Percentiles rank a stretch among this genome's conserved stretches.
phyloP scores from a whole-genome alignment of 768 basidiomycete species.

The Lepiota venenata region DNA sequence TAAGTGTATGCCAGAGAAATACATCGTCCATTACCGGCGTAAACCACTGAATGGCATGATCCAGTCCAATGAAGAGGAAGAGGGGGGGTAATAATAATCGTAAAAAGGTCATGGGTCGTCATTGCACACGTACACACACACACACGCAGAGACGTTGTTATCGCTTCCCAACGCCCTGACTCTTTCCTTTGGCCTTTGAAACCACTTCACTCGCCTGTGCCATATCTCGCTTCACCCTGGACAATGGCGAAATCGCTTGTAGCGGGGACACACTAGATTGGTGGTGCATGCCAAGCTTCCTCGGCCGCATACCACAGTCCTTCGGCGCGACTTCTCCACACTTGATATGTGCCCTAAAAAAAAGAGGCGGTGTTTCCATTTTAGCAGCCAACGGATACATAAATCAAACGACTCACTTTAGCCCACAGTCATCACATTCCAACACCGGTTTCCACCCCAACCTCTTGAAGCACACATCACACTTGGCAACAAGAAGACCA shows the following conservation, averaged over 20 bases:
- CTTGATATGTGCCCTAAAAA: conserved; percentile 72
- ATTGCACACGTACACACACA: background rate
- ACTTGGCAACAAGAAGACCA: conserved; percentile 69
- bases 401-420: conserved; percentile 46
- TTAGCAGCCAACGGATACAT: conserved; percentile 2
- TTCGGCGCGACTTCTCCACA: conserved; percentile 81
- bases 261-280: conserved; percentile 18
- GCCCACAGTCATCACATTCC: conserved; percentile 86
- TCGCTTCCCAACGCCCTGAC: conserved; percentile 13
- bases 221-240: conserved; percentile 36
- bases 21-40: too few relatives aligned
- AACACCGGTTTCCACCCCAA: conserved; percentile 85
- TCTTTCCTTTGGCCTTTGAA: conserved; percentile 22
- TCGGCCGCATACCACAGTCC: conserved; percentile 60
- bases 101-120: background rate
- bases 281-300: conserved; percentile 2
- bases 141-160: background rate
- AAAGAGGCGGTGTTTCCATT: conserved; percentile 8
- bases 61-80: too few relatives aligned
- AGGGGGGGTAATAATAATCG: background rate
- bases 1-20: too few relatives aligned
- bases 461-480: conserved; percentile 78
- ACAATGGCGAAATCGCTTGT: conserved; percentile 33
- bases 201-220: conserved; percentile 26
- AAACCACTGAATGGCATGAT: too few relatives aligned